Percentiles rank a stretch among this genome's conserved stretches.
Conservation (phyloP, 345 rosid species). For the Bruguiera gymnorhiza region DNA sequence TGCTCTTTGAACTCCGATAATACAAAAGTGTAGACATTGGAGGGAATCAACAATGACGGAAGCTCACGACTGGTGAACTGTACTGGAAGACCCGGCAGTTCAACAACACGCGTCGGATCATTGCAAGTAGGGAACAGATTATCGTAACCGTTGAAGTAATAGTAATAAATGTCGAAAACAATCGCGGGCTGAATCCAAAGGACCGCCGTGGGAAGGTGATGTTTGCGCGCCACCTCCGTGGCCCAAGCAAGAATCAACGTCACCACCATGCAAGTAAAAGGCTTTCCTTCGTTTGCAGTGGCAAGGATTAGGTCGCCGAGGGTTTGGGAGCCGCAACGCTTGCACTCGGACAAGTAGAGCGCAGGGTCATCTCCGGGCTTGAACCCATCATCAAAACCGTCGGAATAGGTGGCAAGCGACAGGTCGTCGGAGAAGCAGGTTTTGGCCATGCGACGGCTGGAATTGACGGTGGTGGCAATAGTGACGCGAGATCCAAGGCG, state of each 20-base stretch:
- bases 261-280: conserved; percentile 40
- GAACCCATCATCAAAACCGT: conserved; percentile 59
- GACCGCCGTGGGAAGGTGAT: conserved; percentile 35
- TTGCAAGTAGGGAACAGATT: conserved; percentile 23
- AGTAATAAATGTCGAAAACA: conserved; percentile 51
- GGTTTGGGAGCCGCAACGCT: conserved; percentile 37
- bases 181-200: conserved; percentile 72
- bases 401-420: conserved; percentile 48
- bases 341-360: conserved; percentile 34
- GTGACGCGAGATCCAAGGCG: conserved; percentile 51
- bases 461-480: conserved; percentile 36
- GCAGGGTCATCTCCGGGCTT: conserved; percentile 23
- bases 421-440: conserved; percentile 27
- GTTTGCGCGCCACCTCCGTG: conserved; percentile 38
- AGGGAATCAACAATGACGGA: conserved; percentile 48
- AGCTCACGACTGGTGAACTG: conserved; percentile 33
- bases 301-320: conserved; percentile 34
- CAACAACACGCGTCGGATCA: conserved; percentile 21
- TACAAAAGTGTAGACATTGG: conserved; percentile 1
- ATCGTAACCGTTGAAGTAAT: conserved; percentile 42
- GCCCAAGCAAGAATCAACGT: conserved; percentile 56
- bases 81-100: conserved; percentile 44
- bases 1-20: conserved; percentile 16
- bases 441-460: conserved; percentile 43
- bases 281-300: conserved; percentile 14